These are phyloP conservation scores for Pestalotiopsis sp. DNA, from an alignment of 2,329 filamentous ascomycete genomes.

Conservation along the genomic window DNA sequence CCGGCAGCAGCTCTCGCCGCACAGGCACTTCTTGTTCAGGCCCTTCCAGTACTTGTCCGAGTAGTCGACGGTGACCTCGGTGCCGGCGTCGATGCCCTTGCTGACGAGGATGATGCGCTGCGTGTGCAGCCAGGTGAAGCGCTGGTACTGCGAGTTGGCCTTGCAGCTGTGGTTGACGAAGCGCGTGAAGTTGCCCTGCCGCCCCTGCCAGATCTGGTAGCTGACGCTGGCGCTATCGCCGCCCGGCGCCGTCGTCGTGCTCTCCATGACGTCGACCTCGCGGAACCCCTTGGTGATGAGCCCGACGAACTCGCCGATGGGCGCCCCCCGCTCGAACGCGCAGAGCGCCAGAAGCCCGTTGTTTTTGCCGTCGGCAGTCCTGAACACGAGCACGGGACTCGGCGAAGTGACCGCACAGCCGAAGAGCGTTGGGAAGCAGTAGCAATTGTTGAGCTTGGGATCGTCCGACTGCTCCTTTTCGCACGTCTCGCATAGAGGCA, in stretches of 20 bases:
- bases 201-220: conserved; percentile 63
- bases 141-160: conserved; percentile 58
- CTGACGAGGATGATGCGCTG: conserved; percentile 59
- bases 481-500: conserved; percentile 45
- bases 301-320: conserved; percentile 59
- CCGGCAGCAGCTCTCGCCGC: conserved; percentile 54
- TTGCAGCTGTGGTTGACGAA: conserved; percentile 64
- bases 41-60: conserved; percentile 60
- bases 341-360: conserved; percentile 52
- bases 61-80: conserved; percentile 61
- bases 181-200: conserved; percentile 57
- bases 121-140: conserved; percentile 58
- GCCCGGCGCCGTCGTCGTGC: conserved; percentile 33
- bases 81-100: conserved; percentile 54
- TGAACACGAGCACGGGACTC: conserved; percentile 53
- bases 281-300: conserved; percentile 54
- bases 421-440: conserved; percentile 56
- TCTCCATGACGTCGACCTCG: conserved; percentile 58
- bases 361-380: conserved; percentile 54
- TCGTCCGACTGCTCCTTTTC: conserved; percentile 53
- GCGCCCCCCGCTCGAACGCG: conserved; percentile 52
- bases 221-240: conserved; percentile 4
- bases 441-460: conserved; percentile 48
- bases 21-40: conserved; percentile 57
- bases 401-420: conserved; percentile 41